Evolutionary conservation across 202 grass and related monocot species (phyloP).

Genomic region (Eragrostis tef): DNA sequence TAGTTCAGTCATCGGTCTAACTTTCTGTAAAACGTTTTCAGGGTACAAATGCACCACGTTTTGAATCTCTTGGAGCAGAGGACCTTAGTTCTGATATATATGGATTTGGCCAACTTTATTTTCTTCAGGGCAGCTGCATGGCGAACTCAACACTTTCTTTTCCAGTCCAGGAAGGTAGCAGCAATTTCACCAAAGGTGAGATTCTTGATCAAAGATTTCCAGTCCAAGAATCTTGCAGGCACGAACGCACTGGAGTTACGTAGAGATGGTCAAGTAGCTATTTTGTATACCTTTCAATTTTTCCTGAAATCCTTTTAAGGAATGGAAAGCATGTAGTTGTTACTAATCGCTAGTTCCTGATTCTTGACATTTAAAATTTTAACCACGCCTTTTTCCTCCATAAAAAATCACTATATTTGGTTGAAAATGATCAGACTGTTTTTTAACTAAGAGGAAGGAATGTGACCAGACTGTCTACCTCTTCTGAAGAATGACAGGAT

Average conservation of each 20-base stretch:
- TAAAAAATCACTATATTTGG: not conserved
- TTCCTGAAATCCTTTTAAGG: not conserved
- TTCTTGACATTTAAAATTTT: not conserved
- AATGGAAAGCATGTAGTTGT: not conserved
- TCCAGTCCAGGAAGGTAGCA: slow-evolving; percentile 13
- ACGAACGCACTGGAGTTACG: not conserved
- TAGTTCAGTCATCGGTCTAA: slow-evolving; percentile 6
- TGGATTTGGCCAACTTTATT: not conserved
- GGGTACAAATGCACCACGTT: not conserved
- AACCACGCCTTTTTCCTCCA: not conserved
- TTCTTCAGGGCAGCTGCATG: slow-evolving; percentile 41
- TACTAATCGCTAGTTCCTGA: not conserved
- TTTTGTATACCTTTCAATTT: not conserved
- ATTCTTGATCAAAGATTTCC: slow-evolving; percentile 38
- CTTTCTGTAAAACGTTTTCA: not conserved
- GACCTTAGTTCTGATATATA: slow-evolving; percentile 8
- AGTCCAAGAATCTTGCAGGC: slow-evolving; percentile 1
- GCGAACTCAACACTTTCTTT: slow-evolving; percentile 34
- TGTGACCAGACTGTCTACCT: not conserved
- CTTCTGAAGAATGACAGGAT: not conserved
- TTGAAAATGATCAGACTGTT: not conserved
- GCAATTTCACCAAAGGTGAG: slow-evolving; percentile 41
- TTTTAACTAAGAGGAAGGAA: too few species aligned
- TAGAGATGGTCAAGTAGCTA: not conserved
- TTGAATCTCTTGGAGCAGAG: not conserved